Evolutionary conservation across 225 moss, liverwort and hornwort genomes (phyloP).

Genomic region (Sphagnum tenellum): DNA sequence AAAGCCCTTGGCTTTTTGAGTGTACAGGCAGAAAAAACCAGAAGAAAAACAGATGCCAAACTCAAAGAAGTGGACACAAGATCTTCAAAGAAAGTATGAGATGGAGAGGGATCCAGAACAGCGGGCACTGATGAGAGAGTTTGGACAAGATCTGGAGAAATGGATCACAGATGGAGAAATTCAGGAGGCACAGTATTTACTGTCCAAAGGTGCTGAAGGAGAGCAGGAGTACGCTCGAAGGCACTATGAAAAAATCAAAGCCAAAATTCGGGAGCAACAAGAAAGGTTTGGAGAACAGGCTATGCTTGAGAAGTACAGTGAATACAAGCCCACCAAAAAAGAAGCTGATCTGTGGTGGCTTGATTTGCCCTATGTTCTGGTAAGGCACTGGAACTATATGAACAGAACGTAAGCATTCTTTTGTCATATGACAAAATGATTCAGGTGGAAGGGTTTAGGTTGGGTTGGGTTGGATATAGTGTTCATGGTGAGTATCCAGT

Average conservation of each 20-base stretch:
- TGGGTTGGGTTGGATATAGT: no score
- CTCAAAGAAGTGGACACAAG: conserved; percentile 85
- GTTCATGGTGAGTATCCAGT: no score
- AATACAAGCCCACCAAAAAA: conserved; percentile 69
- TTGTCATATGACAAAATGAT: no score
- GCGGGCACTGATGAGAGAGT: conserved; percentile 59
- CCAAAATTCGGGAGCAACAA: conserved; percentile 67
- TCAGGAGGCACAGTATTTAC: conserved; percentile 48
- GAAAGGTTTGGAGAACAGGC: conserved; percentile 69
- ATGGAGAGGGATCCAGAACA: conserved; percentile 52
- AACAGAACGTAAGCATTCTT: no score
- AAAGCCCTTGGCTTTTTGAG: background rate
- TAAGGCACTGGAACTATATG: background rate
- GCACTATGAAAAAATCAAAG: conserved; percentile 77
- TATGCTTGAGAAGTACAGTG: conserved; percentile 85
- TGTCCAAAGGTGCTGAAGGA: conserved; percentile 71
- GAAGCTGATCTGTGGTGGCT: conserved; percentile 96
- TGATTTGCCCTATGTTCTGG: conserved; percentile 72
- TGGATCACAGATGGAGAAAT: conserved; percentile 99
- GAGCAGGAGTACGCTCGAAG: conserved; percentile 75
- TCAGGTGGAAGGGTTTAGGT: no score
- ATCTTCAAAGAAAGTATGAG: conserved; percentile 81
- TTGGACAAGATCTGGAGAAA: conserved; percentile 88
- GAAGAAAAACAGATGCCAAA: conserved; percentile 57
- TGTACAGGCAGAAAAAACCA: conserved; percentile 19